These are phyloP conservation scores for Porcisia deanei DNA, from an alignment of 208 protist genomes.

Conservation along the genomic window DNA sequence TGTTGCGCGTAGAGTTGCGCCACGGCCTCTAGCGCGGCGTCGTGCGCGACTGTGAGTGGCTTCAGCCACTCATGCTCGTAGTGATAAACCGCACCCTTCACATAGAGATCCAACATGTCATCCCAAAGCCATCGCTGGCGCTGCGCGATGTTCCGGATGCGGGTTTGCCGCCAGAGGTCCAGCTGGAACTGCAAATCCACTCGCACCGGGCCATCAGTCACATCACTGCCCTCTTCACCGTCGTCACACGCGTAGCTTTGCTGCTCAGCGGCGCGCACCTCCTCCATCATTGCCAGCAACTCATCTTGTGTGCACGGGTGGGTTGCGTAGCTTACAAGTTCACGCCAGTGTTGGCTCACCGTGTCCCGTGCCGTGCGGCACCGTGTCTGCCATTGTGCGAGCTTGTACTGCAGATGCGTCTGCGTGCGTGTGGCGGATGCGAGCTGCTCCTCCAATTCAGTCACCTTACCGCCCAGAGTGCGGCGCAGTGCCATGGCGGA, in stretches of 20 bases:
- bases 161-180: constrained; percentile 35
- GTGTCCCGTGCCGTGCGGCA: constrained; percentile 32
- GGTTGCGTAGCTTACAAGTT: constrained; percentile 39
- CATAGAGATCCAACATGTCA: constrained; percentile 47
- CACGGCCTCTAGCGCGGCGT: constrained; percentile 35
- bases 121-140: constrained; percentile 49
- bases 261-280: constrained; percentile 28
- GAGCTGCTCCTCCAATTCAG: constrained; percentile 29
- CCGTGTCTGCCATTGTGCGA: constrained; percentile 24
- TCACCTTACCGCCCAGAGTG: constrained; percentile 24
- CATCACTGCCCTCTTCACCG: constrained; percentile 7
- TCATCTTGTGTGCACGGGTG: constrained; percentile 30
- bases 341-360: constrained; percentile 32
- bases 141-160: constrained; percentile 22
- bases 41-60: constrained; percentile 39
- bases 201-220: constrained; percentile 18
- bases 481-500: constrained; percentile 43
- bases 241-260: constrained; percentile 11
- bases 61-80: constrained; percentile 46
- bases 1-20: constrained; percentile 36
- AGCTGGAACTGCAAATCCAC: constrained; percentile 34
- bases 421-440: constrained; percentile 23
- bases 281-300: constrained; percentile 28
- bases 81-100: constrained; percentile 34
- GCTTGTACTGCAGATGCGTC: constrained; percentile 26